Conservation (phyloP, 2,329 filamentous ascomycete species). For the Cladophialophora bantiana region DNA sequence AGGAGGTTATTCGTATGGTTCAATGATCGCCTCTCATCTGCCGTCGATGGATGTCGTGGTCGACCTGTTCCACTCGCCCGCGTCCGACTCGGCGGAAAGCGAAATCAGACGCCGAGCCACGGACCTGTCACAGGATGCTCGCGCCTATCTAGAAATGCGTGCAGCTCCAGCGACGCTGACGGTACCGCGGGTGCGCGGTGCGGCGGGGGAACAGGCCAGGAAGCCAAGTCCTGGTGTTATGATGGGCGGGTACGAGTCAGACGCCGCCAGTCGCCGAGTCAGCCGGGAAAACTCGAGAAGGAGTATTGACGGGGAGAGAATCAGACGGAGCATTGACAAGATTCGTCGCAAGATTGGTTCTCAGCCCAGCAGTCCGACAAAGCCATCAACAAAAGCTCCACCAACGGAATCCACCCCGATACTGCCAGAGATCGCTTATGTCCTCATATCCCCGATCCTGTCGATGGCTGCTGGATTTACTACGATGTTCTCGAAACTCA, state of each 20-base stretch:
- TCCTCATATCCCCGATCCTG: conserved; percentile 72
- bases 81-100: conserved; percentile 64
- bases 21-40: conserved; percentile 77
- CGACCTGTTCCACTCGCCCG: conserved; percentile 62
- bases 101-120: conserved; percentile 75
- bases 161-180: conserved; percentile 17
- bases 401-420: conserved; percentile 29
- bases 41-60: conserved; percentile 67
- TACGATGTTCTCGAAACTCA: conserved; percentile 64
- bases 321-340: conserved; percentile 51
- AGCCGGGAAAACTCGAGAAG: conserved; percentile 51
- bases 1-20: conserved; percentile 90
- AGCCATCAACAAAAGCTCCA: conserved; percentile 1
- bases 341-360: conserved; percentile 44
- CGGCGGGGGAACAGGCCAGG: neutral
- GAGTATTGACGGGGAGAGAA: conserved; percentile 47
- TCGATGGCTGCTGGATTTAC: conserved; percentile 64
- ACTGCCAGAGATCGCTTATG: conserved; percentile 49
- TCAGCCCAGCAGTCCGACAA: conserved; percentile 35
- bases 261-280: conserved; percentile 47
- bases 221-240: conserved; percentile 40
- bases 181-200: neutral
- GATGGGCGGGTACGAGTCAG: conserved; percentile 58
- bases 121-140: conserved; percentile 55
- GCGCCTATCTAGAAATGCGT: conserved; percentile 33